A percentile compares a stretch with the other conserved stretches of the same genome.
Conservation (phyloP, 2,329 filamentous ascomycete genomes). For the Neodidymelliopsis sp. region DNA sequence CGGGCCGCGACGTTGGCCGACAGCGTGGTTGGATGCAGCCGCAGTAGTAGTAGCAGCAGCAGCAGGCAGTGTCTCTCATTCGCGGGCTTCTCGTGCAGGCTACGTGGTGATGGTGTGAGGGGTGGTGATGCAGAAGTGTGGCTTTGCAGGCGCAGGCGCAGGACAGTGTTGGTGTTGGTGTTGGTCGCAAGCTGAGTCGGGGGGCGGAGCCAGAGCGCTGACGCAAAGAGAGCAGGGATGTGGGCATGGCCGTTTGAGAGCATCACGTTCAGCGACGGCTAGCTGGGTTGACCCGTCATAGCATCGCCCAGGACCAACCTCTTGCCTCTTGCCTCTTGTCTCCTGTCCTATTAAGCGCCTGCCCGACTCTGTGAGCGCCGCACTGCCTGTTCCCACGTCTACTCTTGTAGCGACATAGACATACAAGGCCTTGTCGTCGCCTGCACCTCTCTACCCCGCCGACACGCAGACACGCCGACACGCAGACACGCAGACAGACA, state of each 20-base stretch:
- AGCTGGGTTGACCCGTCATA: slow-evolving; percentile 22
- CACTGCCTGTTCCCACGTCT: too few species aligned
- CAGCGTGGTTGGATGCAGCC: not conserved
- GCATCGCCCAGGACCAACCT: slow-evolving; percentile 31
- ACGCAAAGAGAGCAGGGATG: slow-evolving; percentile 17
- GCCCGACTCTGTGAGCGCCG: too few species aligned
- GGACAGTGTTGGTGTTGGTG: not conserved
- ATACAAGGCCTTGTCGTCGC: slow-evolving; percentile 22
- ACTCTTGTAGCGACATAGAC: slow-evolving; percentile 31
- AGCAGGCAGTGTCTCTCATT: not conserved
- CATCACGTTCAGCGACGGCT: slow-evolving; percentile 26
- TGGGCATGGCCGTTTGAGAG: slow-evolving; percentile 15
- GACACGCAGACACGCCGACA: too few species aligned
- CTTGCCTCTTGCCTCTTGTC: too few species aligned
- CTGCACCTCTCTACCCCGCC: slow-evolving; percentile 10
- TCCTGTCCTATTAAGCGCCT: slow-evolving; percentile 15
- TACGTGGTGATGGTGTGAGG: not conserved
- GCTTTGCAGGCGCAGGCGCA: slow-evolving; percentile 9
- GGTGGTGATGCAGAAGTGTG: slow-evolving; percentile 5
- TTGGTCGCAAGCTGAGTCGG: slow-evolving; percentile 18
- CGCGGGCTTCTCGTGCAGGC: slow-evolving; percentile 2
- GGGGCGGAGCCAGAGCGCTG: slow-evolving; percentile 15
- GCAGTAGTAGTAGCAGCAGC: not conserved
- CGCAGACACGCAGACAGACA: too few species aligned
- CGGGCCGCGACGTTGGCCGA: slow-evolving; percentile 24